These are phyloP conservation scores for Metschnikowia lochheadii DNA, from an alignment of 805 yeast species.

Conservation along the genomic window DNA sequence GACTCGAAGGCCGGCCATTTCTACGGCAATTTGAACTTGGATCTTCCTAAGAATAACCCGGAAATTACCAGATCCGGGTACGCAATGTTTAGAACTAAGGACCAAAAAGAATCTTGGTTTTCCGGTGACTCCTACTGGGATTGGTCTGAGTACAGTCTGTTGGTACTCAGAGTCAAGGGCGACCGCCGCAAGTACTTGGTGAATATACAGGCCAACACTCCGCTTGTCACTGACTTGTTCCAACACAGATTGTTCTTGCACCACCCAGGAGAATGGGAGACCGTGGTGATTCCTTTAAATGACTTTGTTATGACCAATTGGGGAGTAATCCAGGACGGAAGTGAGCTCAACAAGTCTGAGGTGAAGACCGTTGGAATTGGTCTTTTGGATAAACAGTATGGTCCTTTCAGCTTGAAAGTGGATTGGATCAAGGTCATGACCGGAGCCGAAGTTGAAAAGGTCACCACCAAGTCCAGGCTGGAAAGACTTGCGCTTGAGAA, in stretches of 20 bases:
- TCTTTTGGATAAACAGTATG: constrained; percentile 70
- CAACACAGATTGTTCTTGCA: constrained; percentile 76
- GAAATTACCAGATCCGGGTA: constrained; percentile 46
- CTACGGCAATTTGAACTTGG: constrained; percentile 57
- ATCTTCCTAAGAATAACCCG: constrained; percentile 41
- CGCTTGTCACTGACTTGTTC: constrained; percentile 71
- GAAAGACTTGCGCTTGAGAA: constrained; percentile 18
- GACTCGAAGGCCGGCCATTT: constrained; percentile 31
- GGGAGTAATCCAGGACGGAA: constrained; percentile 57
- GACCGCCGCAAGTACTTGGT: constrained; percentile 71
- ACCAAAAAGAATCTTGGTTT: constrained; percentile 39
- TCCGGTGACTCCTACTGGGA: constrained; percentile 58
- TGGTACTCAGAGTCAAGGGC: constrained; percentile 69
- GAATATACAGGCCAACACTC: constrained; percentile 77
- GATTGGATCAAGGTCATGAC: constrained; percentile 71
- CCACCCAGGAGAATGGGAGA: constrained; percentile 77
- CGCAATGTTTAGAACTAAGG: constrained; percentile 81
- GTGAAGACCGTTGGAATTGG: constrained; percentile 77
- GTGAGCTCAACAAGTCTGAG: constrained; percentile 55
- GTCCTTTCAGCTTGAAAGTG: constrained; percentile 65
- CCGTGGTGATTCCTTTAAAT: constrained; percentile 69
- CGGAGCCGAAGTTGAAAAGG: constrained; percentile 47
- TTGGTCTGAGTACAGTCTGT: constrained; percentile 57
- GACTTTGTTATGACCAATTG: constrained; percentile 81
- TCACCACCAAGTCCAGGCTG: constrained; percentile 33